These are phyloP conservation scores for Neckera pumila DNA, from an alignment of 225 moss, liverwort and hornwort species.

Conservation along the genomic window DNA sequence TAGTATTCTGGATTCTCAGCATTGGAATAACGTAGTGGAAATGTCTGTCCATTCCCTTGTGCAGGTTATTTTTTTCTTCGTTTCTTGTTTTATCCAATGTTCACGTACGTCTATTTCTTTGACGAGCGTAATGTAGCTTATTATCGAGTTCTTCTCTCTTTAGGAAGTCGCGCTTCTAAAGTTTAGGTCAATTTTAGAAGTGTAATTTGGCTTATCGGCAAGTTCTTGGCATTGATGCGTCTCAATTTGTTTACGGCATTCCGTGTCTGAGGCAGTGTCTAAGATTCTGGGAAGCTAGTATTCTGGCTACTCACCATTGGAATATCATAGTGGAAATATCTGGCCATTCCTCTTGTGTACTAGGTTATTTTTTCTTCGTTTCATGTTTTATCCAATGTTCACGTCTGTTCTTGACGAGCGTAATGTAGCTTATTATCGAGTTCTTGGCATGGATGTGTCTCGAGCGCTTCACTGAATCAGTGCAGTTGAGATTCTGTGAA, in stretches of 20 bases:
- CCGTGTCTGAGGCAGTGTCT: background rate
- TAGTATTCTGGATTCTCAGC: background rate
- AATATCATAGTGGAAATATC: background rate
- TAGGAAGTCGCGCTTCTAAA: too few species aligned
- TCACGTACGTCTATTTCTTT: too few species aligned
- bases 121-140: too few species aligned
- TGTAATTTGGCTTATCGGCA: background rate
- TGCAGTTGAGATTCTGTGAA: background rate
- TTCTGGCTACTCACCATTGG: background rate
- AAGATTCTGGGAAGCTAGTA: background rate
- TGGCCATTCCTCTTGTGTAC: background rate
- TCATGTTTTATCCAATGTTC: background rate
- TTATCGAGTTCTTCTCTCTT: too few species aligned
- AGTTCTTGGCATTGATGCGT: background rate
- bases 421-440: background rate
- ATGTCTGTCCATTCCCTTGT: background rate
- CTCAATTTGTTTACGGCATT: background rate
- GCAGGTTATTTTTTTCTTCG: too few species aligned
- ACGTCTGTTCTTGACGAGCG: too few species aligned
- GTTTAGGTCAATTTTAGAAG: background rate
- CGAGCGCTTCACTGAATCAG: background rate
- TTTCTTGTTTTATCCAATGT: too few species aligned
- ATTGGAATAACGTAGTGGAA: background rate
- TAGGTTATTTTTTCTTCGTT: background rate
- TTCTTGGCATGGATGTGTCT: background rate